Base-by-base conservation (phyloP, 108 stramenopile species). In the Tribonema minus region DNA sequence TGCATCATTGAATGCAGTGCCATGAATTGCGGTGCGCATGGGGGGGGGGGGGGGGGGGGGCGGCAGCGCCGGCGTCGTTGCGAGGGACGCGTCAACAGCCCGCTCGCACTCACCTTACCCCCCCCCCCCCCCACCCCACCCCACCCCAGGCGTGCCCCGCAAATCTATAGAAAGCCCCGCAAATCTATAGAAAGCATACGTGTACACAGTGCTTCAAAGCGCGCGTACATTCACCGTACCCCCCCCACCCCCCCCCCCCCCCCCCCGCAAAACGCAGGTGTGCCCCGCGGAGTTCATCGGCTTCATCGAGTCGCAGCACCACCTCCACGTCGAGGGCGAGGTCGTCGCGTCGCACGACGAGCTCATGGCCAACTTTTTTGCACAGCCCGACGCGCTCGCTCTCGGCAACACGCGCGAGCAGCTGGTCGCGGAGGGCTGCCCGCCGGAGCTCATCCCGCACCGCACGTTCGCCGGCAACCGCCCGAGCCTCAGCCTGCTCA, bases 351-450 rank as follows among this genome's bases (percentile, higher is more conserved):
- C 67, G 35, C 98, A 99, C 84, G 98, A 99, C 79, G 98, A 99
- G 88, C 89, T 99, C 39, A 99, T 99, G 98, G 88, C 92, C 69
- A 99, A 99, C 87, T 99, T 99, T 77, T 99, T 99, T 80, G 98
- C 98, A 4, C 95, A 99, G 84, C 98, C 98, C 6, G 98, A 99
- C 85, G 98, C 98, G 0, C 77, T 99, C 12, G 98, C 98, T n/a
- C 87, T 90, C 54, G 98, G 98, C 35, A 88, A 88, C 58, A 46
- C 92, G 33, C 88, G 83, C n/a, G 92, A 92, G 5, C 92, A 96
- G 35, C 89, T 95, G 3, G 46, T 46, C 9, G 39, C 71, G 25
- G 81, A 82, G 33, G 81, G 81, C 0, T 68, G 71, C 33, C 27
- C 41, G 23, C 67, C 72, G 62, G 92, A 94, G 54, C 86, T 95